phyloP scores from a whole-genome alignment of 2,329 filamentous ascomycete species.

The Xylaria sp. region DNA sequence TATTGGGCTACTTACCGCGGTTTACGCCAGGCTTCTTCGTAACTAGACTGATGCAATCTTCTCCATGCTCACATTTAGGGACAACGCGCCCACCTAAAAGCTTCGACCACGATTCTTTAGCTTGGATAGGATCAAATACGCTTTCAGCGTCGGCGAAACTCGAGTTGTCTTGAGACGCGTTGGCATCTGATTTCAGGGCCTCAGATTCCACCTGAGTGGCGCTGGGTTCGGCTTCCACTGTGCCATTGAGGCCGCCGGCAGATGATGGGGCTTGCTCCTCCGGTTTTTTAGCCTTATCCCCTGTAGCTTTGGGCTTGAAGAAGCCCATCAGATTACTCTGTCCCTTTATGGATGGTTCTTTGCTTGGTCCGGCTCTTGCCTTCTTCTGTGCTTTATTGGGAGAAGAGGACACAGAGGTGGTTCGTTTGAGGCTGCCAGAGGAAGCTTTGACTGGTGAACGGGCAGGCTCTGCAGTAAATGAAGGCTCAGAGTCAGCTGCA shows the following conservation, averaged over 20 bases:
- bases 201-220: not conserved
- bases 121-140: conserved; percentile 74
- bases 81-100: conserved; percentile 79
- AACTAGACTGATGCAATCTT: conserved; percentile 83
- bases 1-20: conserved; percentile 62
- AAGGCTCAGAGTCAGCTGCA: conserved; percentile 38
- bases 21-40: conserved; percentile 94
- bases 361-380: conserved; percentile 49
- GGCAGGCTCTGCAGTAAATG: conserved; percentile 32
- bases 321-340: conserved; percentile 79
- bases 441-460: conserved; percentile 39
- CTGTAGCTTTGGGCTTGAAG: conserved; percentile 72
- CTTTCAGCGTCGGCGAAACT: conserved; percentile 48
- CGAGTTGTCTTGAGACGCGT: conserved; percentile 20
- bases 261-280: conserved; percentile 31
- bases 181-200: conserved; percentile 16
- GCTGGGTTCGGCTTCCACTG: conserved; percentile 33
- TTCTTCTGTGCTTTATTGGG: conserved; percentile 54
- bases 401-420: conserved; percentile 38
- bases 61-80: conserved; percentile 87
- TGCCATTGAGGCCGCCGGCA: conserved; percentile 28
- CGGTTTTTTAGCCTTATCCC: conserved; percentile 27
- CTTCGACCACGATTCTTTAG: conserved; percentile 86
- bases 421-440: conserved; percentile 47
- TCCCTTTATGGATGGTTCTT: conserved; percentile 51